These are phyloP conservation scores for Boletus huronensis DNA, from an alignment of 768 basidiomycete genomes.

Conservation along the genomic window DNA sequence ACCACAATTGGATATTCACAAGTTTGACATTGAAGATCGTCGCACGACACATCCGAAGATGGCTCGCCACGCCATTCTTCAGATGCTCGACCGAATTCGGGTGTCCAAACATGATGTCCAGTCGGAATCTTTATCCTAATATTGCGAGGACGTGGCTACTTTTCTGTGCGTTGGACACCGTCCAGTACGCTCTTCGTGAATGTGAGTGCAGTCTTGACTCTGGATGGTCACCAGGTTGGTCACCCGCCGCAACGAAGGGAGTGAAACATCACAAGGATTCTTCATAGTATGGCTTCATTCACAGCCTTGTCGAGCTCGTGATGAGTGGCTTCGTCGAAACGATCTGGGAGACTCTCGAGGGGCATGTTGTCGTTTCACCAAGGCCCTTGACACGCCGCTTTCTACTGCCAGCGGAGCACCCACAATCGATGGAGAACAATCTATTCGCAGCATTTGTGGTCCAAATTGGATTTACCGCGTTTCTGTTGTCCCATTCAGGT, in stretches of 20 bases:
- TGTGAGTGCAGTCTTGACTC: neutral
- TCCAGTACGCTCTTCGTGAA: neutral
- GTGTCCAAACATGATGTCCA: constrained; percentile 4
- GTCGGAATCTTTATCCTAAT: neutral
- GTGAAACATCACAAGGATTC: too few species aligned
- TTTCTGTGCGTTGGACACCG: too few species aligned
- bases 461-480: neutral
- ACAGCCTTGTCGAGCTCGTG: neutral
- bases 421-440: neutral
- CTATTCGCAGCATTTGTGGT: neutral
- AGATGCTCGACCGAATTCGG: neutral
- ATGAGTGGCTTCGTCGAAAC: neutral
- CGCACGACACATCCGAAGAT: constrained; percentile 10
- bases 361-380: neutral
- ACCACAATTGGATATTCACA: too few species aligned
- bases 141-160: neutral
- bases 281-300: neutral
- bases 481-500: neutral
- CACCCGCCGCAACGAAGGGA: too few species aligned
- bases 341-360: neutral
- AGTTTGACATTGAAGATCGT: neutral
- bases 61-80: constrained; percentile 7
- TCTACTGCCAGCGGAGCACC: neutral
- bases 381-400: neutral
- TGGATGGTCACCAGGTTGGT: too few species aligned